phyloP scores from a whole-genome alignment of 805 yeast genomes.

The Cephaloascus fragrans region DNA sequence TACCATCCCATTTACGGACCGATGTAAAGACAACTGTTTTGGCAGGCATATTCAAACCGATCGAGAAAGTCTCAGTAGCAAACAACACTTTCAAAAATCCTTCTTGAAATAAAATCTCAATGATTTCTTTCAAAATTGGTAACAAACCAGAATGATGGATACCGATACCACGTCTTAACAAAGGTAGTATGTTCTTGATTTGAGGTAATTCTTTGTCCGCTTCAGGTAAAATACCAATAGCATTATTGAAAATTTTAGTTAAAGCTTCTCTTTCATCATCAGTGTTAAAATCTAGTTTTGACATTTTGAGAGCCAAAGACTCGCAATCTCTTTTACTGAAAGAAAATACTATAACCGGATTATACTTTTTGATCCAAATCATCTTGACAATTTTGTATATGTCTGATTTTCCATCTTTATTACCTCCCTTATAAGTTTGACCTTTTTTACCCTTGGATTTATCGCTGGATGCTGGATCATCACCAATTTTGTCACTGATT shows the following conservation, averaged over 20 bases:
- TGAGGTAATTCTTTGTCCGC: conserved; percentile 90
- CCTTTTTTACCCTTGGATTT: conserved; percentile 63
- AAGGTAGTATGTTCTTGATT: conserved; percentile 82
- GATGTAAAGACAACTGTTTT: conserved; percentile 97
- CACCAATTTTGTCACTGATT: conserved; percentile 73
- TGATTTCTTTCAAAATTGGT: conserved; percentile 89
- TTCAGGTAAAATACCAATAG: conserved; percentile 80
- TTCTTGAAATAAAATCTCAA: conserved; percentile 94
- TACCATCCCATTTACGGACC: conserved; percentile 98
- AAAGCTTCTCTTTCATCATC: conserved; percentile 91
- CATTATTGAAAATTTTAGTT: conserved; percentile 83
- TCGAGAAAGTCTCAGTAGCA: conserved; percentile 97
- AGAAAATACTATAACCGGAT: conserved; percentile 98
- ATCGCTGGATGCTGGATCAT: conserved; percentile 60
- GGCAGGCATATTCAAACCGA: conserved; percentile 99
- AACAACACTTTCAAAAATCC: conserved; percentile 89
- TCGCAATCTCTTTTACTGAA: conserved; percentile 97
- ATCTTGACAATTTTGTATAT: conserved; percentile 93
- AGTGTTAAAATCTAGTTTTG: conserved; percentile 87
- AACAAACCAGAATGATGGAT: conserved; percentile 95
- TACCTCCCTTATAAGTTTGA: conserved; percentile 81
- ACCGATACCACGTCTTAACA: conserved; percentile 92
- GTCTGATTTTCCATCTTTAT: conserved; percentile 68
- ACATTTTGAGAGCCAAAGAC: conserved; percentile 87
- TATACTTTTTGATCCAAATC: conserved; percentile 94